Percentiles rank a stretch among this genome's conserved stretches.
Conservation (phyloP, 441 rosid species). For the Aleurites moluccanus region DNA sequence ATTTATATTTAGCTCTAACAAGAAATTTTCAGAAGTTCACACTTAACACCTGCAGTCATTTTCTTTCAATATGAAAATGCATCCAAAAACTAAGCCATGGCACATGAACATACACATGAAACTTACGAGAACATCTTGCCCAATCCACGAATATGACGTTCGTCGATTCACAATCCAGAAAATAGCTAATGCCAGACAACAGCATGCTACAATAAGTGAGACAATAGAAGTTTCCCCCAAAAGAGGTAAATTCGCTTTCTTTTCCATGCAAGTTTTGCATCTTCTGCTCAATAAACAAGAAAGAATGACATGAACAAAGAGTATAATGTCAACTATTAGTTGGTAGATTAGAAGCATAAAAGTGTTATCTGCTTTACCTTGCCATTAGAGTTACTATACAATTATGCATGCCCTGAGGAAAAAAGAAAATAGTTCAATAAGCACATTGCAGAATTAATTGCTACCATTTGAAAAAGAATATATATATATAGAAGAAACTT, state of each 20-base stretch:
- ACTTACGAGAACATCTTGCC: slow-evolving; percentile 97
- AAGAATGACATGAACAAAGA: slow-evolving; percentile 20
- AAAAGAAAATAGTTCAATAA: slow-evolving; percentile 26
- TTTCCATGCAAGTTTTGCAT: slow-evolving; percentile 54
- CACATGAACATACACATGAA: slow-evolving; percentile 9
- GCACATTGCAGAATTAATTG: slow-evolving; percentile 14
- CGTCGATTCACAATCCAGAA: slow-evolving; percentile 70
- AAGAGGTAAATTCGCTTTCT: slow-evolving; percentile 61
- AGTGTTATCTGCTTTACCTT: slow-evolving; percentile 48
- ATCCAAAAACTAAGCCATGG: slow-evolving; percentile 14
- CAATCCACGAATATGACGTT: slow-evolving; percentile 82
- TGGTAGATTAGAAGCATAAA: slow-evolving; percentile 10
- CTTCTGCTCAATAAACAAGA: slow-evolving; percentile 46
- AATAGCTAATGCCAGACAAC: slow-evolving; percentile 62
- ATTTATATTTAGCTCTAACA: neutral
- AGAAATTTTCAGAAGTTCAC: neutral
- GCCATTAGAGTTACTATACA: slow-evolving; percentile 57
- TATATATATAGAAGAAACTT: neutral
- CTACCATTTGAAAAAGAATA: neutral
- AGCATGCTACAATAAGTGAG: slow-evolving; percentile 57
- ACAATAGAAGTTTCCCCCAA: slow-evolving; percentile 62
- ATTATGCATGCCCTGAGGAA: slow-evolving; percentile 91
- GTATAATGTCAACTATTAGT: slow-evolving; percentile 18
- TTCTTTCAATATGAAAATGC: neutral
- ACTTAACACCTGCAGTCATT: neutral